Evolutionary conservation across 106 monocot species (phyloP).

Genomic region (Chionographis japonica): DNA sequence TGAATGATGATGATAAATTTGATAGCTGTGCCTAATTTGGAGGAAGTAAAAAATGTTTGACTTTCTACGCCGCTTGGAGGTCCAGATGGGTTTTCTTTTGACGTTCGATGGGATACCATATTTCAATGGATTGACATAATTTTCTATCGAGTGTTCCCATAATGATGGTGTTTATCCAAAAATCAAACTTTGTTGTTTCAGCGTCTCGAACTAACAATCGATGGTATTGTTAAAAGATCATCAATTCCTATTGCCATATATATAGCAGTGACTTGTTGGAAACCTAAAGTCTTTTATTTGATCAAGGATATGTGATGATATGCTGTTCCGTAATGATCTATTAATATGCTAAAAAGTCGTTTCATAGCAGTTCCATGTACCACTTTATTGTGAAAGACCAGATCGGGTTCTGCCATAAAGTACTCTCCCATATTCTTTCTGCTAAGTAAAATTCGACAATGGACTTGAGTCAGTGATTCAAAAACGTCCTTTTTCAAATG

Average conservation of each 20-base stretch:
- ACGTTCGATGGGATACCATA: too few relatives aligned
- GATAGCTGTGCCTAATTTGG: too few relatives aligned
- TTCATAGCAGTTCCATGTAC: constrained; percentile 23
- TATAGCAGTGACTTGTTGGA: too few relatives aligned
- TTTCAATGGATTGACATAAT: constrained; percentile 4
- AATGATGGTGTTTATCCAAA: constrained; percentile 11
- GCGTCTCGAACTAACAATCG: constrained; percentile 5
- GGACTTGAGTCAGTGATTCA: constrained; percentile 11
- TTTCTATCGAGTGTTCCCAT: constrained; percentile 6
- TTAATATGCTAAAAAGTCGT: constrained; percentile 21
- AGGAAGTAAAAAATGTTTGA: too few relatives aligned
- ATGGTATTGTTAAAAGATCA: too few relatives aligned
- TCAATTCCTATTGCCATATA: too few relatives aligned
- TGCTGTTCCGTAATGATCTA: constrained; percentile 19
- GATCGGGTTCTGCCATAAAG: constrained; percentile 4
- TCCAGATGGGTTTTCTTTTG: too few relatives aligned
- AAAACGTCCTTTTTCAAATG: constrained; percentile 7
- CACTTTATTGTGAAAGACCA: constrained; percentile 18
- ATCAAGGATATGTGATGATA: constrained; percentile 25
- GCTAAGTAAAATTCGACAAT: constrained; percentile 9
- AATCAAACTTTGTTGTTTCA: constrained; percentile 9
- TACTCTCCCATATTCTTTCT: constrained; percentile 1
- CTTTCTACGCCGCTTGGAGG: too few relatives aligned
- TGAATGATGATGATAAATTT: too few relatives aligned
- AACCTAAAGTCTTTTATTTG: neutral